Percentiles rank a stretch among this genome's conserved stretches.
Conservation (phyloP, 2,329 filamentous ascomycete genomes). For the Grosmannia serpens region DNA sequence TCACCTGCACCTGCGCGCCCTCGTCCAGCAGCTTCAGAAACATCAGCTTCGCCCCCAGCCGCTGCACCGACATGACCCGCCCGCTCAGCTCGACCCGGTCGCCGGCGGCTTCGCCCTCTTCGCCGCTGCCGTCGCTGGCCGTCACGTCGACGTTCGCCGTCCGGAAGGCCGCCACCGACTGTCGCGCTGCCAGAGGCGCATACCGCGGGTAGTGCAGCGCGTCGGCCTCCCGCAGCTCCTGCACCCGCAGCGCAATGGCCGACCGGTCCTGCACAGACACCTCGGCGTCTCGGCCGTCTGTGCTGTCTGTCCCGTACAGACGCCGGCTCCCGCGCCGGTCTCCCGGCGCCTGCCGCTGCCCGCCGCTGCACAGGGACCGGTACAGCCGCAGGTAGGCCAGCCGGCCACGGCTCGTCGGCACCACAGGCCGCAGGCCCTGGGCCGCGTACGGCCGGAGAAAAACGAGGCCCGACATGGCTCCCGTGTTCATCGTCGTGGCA, state of each 20-base stretch:
- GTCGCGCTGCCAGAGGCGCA: not conserved
- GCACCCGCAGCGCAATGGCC: slow-evolving; percentile 25
- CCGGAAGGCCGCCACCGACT: slow-evolving; percentile 7
- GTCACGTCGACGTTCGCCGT: not conserved
- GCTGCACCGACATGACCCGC: slow-evolving; percentile 61
- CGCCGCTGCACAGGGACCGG: slow-evolving; percentile 13
- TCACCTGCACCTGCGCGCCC: slow-evolving; percentile 60
- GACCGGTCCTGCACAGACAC: slow-evolving; percentile 7
- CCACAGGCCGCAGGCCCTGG: slow-evolving; percentile 19
- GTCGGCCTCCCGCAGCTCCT: slow-evolving; percentile 38
- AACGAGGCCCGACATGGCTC: slow-evolving; percentile 21
- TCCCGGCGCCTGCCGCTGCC: not conserved
- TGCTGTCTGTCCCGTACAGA: not conserved
- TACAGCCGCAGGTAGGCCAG: slow-evolving; percentile 39
- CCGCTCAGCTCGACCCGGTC: slow-evolving; percentile 28
- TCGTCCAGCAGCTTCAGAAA: slow-evolving; percentile 75
- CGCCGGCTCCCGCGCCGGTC: not conserved
- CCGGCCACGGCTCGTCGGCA: slow-evolving; percentile 17
- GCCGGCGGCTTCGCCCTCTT: not conserved
- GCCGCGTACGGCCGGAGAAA: slow-evolving; percentile 47
- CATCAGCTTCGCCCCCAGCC: slow-evolving; percentile 63
- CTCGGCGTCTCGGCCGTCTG: not conserved
- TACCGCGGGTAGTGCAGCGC: slow-evolving; percentile 44
- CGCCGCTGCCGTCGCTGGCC: not conserved
- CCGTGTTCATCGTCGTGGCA: slow-evolving; percentile 6